A percentile compares a stretch with the other conserved stretches of the same genome.
Evolutionary conservation across 129 eudicot genomes (phyloP).

Genomic region (Escallonia herrerae): DNA sequence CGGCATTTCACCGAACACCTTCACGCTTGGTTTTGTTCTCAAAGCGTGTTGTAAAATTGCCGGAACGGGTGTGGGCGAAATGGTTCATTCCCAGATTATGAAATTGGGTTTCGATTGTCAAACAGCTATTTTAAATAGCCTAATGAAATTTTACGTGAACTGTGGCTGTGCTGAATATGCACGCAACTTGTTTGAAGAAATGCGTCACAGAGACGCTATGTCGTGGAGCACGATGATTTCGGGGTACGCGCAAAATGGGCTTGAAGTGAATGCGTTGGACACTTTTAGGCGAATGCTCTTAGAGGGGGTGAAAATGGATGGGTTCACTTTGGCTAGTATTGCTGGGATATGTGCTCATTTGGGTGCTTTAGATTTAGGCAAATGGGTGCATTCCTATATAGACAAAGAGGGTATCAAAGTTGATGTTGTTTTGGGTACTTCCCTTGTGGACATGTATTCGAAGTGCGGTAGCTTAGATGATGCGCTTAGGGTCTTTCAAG

Average conservation of each 20-base stretch:
- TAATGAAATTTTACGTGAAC: slow-evolving; percentile 2
- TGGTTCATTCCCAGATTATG: slow-evolving; percentile 29
- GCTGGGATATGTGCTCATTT: slow-evolving; percentile 14
- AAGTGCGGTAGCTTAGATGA: slow-evolving; percentile 28
- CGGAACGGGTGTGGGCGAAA: slow-evolving; percentile 11
- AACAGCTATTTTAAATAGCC: slow-evolving; percentile 2
- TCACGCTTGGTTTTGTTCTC: slow-evolving; percentile 32
- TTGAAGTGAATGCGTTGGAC: slow-evolving; percentile 6
- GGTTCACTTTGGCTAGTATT: slow-evolving; percentile 20
- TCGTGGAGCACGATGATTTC: slow-evolving; percentile 18
- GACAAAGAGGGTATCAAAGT: not conserved
- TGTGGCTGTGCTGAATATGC: slow-evolving; percentile 10
- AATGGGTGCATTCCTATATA: slow-evolving; percentile 11
- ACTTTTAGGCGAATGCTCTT: slow-evolving; percentile 13
- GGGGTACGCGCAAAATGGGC: slow-evolving; percentile 8
- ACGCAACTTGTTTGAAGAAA: slow-evolving; percentile 7
- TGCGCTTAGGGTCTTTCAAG: slow-evolving; percentile 20
- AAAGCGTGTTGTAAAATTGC: slow-evolving; percentile 20
- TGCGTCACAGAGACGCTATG: not conserved
- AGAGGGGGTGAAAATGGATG: slow-evolving; percentile 8
- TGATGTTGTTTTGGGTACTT: slow-evolving; percentile 18
- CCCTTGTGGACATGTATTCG: slow-evolving; percentile 25
- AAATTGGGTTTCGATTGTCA: slow-evolving; percentile 20
- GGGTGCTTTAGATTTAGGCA: slow-evolving; percentile 22
- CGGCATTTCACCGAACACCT: slow-evolving; percentile 24